Base-by-base conservation (phyloP, 225 moss, liverwort and hornwort species). In the Asterella californica region DNA sequence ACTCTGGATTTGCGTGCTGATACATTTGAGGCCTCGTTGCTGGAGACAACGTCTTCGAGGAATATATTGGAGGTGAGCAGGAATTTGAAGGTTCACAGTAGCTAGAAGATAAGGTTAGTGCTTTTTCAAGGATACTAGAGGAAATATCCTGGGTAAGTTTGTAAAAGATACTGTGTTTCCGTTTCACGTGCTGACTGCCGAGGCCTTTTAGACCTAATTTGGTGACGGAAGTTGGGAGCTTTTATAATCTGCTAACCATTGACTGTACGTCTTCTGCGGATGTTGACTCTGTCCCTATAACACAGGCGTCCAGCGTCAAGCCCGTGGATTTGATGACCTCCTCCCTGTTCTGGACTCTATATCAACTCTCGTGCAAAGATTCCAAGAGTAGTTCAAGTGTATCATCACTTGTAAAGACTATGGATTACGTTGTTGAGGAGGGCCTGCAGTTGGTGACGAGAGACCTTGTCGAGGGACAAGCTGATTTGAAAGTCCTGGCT, bases 1-100 rank as follows among this genome's bases (percentile, higher is more conserved):
- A 88, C 83, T 78, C 49, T 91, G 74, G 88, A 86, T 84, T 74
- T 92, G 54, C 67, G 76, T 55, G 83, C 80, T 65, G 90, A 95
- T 52, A 84, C 84, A 74, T 48, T 93, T 71, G 92, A 90, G 75
- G 82, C 38, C 74, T 99, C 91, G 92, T 45, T 99, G 21, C 76
- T 83, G 72, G 78, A 91, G 52, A 57, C 61, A 76, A 86, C 72
- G 57, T 78, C 80, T 47, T 75, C 86, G 84, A 83, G 76, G 77
- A 77, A 86, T 32, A 10, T 29, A 78, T 78, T 78, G 19, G 48
- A 78, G 78, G 78, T 78, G 14, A 32, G 78, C 10, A 60, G 7
- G 27, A 24, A 24, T 36, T 33, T 38, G 19, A 59, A 17, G 32
- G 2, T 34, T 54, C 1, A 5, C 30, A 21, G 18, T 57, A 25